These are phyloP conservation scores for Didymella keratinophila DNA, from an alignment of 2,329 filamentous ascomycete genomes.

Conservation along the genomic window DNA sequence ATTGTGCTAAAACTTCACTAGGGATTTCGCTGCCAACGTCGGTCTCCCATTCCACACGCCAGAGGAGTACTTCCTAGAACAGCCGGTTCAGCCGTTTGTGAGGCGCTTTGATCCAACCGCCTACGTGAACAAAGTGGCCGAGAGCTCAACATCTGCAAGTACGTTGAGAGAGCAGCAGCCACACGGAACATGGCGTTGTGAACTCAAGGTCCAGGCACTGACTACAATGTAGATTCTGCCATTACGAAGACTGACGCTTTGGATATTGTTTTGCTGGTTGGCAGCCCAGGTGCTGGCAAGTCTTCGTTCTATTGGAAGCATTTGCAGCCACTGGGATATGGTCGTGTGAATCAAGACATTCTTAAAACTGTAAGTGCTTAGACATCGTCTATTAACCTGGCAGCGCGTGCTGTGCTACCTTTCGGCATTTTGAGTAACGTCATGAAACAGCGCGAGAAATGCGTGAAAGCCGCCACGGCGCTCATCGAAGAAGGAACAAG, in stretches of 20 bases:
- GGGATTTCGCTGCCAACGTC: conserved; percentile 83
- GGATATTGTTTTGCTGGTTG: conserved; percentile 86
- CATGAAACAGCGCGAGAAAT: conserved; percentile 63
- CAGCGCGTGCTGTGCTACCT: conserved; percentile 38
- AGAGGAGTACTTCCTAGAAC: conserved; percentile 86
- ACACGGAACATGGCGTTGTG: conserved; percentile 18
- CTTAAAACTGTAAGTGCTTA: conserved; percentile 70
- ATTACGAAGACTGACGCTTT: conserved; percentile 68
- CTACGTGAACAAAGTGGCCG: conserved; percentile 32
- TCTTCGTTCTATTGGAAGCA: conserved; percentile 86
- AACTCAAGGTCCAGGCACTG: conserved; percentile 26
- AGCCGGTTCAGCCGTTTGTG: conserved; percentile 69
- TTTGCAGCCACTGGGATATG: conserved; percentile 79
- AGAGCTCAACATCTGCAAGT: conserved; percentile 43
- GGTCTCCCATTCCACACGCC: conserved; percentile 84
- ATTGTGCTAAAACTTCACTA: conserved; percentile 17
- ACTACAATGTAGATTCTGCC: conserved; percentile 37
- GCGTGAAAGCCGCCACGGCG: conserved; percentile 74
- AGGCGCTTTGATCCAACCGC: conserved; percentile 74
- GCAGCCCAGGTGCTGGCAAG: conserved; percentile 89
- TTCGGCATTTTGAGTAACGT: conserved; percentile 43
- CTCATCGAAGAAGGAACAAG: conserved; percentile 70
- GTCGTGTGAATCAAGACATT: conserved; percentile 87
- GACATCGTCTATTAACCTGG: conserved; percentile 9
- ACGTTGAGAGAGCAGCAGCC: conserved; percentile 35